These are phyloP conservation scores for Quercus gilva DNA, from an alignment of 306 rosid genomes.

Conservation along the genomic window DNA sequence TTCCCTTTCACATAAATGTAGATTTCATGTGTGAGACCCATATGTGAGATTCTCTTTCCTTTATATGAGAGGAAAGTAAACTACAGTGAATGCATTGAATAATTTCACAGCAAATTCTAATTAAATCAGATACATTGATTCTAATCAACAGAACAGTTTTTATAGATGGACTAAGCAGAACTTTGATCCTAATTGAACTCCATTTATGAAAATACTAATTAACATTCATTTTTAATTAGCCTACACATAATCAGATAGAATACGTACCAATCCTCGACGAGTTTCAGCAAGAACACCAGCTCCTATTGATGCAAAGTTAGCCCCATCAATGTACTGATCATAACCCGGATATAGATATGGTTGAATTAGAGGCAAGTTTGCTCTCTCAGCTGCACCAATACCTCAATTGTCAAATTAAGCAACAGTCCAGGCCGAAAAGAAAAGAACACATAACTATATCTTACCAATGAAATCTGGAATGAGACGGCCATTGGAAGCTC, in stretches of 20 bases:
- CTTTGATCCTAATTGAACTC: no score
- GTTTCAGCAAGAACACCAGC: not conserved
- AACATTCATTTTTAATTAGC: no score
- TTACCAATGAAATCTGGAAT: slow-evolving; percentile 49
- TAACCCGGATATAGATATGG: not conserved
- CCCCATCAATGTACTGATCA: not conserved
- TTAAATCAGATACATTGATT: no score
- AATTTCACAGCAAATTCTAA: no score
- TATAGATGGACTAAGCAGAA: no score
- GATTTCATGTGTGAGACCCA: no score
- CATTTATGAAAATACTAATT: no score
- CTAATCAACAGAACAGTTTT: no score
- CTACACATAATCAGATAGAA: not conserved
- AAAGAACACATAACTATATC: not conserved
- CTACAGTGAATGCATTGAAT: no score
- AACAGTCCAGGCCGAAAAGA: not conserved
- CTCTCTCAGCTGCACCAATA: not conserved
- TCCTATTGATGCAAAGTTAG: slow-evolving; percentile 54
- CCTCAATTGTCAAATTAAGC: not conserved
- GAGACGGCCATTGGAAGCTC: not conserved
- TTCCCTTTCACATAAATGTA: no score
- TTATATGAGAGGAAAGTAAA: no score
- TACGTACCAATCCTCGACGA: not conserved
- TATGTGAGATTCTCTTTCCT: no score
- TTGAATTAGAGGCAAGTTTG: not conserved